phyloP scores from a whole-genome alignment of 2,329 filamentous ascomycete genomes.

The Neofusicoccum cordaticola region DNA sequence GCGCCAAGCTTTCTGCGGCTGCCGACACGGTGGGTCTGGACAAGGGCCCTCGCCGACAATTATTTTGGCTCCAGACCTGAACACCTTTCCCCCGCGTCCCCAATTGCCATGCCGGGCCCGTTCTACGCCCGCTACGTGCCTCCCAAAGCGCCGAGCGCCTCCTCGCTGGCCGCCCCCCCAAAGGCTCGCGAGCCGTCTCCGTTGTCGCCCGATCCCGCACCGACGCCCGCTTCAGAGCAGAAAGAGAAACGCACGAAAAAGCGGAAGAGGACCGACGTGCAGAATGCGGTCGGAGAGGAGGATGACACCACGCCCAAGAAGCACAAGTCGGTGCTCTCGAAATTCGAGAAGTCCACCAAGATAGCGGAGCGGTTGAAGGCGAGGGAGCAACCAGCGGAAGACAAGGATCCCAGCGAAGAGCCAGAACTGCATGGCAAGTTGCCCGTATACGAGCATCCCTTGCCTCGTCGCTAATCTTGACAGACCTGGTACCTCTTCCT shows the following conservation, averaged over 20 bases:
- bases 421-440: conserved; percentile 51
- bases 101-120: conserved; percentile 44
- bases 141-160: conserved; percentile 27
- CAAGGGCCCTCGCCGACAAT: conserved; percentile 15
- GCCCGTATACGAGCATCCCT: not conserved
- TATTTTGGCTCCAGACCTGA: not conserved
- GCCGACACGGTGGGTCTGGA: not conserved
- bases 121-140: conserved; percentile 50
- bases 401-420: conserved; percentile 23
- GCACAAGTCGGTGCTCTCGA: conserved; percentile 41
- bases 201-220: not conserved
- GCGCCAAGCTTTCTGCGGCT: conserved; percentile 1
- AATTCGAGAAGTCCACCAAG: conserved; percentile 43
- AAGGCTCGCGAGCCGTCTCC: conserved; percentile 20
- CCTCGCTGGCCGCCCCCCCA: conserved; percentile 4
- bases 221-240: conserved; percentile 26
- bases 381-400: conserved; percentile 19
- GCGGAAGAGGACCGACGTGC: conserved; percentile 29
- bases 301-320: conserved; percentile 31
- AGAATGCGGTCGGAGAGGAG: conserved; percentile 29
- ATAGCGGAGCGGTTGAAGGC: conserved; percentile 21
- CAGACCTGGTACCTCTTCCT: conserved; percentile 74
- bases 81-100: not conserved
- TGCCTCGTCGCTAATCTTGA: not conserved
- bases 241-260: conserved; percentile 38